Conservation (phyloP, 2,329 filamentous ascomycete genomes). For the Dothistroma pini region DNA sequence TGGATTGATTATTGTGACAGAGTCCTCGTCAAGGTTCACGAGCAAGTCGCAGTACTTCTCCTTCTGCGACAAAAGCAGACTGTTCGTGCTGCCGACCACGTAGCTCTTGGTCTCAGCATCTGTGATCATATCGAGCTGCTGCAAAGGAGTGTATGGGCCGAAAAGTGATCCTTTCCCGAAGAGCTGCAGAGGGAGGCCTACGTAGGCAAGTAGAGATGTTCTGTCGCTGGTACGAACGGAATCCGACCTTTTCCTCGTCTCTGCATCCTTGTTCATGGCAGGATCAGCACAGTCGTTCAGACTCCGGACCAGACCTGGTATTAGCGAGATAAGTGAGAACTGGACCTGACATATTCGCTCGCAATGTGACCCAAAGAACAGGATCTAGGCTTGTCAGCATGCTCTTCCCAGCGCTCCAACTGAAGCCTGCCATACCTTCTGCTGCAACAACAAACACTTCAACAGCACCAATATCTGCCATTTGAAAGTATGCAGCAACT, state of each 20-base stretch:
- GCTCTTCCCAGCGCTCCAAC: neutral
- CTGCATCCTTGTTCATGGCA: constrained; percentile 80
- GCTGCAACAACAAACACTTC: constrained; percentile 89
- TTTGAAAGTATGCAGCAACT: constrained; percentile 90
- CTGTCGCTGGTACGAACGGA: constrained; percentile 89
- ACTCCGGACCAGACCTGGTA: constrained; percentile 85
- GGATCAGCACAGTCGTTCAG: constrained; percentile 95
- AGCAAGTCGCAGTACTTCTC: constrained; percentile 95
- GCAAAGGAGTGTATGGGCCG: constrained; percentile 91
- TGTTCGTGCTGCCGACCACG: constrained; percentile 95
- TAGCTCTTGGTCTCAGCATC: constrained; percentile 96
- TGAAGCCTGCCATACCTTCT: constrained; percentile 72
- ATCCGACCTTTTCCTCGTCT: constrained; percentile 69
- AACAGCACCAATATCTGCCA: constrained; percentile 91
- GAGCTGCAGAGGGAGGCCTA: constrained; percentile 90
- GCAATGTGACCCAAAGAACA: constrained; percentile 97
- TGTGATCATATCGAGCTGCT: constrained; percentile 90
- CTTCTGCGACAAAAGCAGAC: constrained; percentile 84
- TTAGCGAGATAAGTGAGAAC: constrained; percentile 91
- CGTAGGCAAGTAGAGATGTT: constrained; percentile 82
- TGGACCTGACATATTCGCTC: constrained; percentile 97
- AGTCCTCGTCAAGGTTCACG: constrained; percentile 90
- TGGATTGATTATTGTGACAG: constrained; percentile 76
- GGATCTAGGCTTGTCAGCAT: constrained; percentile 62
- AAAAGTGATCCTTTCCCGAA: constrained; percentile 96